Percentiles rank a stretch among this genome's conserved stretches.
These are phyloP conservation scores for Elongisporangium senticosum DNA, from an alignment of 352 stramenopile genomes.

Conservation along the genomic window DNA sequence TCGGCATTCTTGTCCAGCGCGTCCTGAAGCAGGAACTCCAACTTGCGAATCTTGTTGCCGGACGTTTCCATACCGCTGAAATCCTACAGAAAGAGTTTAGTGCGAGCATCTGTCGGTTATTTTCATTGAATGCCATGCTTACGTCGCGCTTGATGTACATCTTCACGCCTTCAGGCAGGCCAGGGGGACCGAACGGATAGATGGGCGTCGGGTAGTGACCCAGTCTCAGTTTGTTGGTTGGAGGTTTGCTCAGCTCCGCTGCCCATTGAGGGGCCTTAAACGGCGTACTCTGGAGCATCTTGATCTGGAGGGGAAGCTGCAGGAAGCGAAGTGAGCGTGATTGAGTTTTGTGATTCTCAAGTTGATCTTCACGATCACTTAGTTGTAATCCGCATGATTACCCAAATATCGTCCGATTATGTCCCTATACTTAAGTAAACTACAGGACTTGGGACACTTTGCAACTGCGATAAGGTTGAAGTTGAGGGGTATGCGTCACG, in stretches of 20 bases:
- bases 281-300: constrained; percentile 58
- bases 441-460: no score
- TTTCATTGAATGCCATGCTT: no score
- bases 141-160: constrained; percentile 86
- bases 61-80: constrained; percentile 89
- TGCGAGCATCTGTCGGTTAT: no score
- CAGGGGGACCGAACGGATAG: constrained; percentile 63
- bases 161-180: constrained; percentile 54
- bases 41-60: constrained; percentile 94
- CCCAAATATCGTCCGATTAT: no score
- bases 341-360: no score
- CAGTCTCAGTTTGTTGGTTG: constrained; percentile 42
- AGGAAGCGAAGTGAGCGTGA: no score
- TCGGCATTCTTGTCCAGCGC: constrained; percentile 79
- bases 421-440: no score
- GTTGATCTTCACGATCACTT: no score
- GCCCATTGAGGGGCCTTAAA: constrained; percentile 64
- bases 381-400: no score
- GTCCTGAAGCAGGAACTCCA: constrained; percentile 92
- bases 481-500: no score
- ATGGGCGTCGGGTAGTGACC: constrained; percentile 83
- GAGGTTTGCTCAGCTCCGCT: constrained; percentile 34
- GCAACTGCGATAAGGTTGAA: no score
- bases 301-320: no score
- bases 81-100: constrained; percentile 24